Evolutionary conservation across 164 flowering plant genomes (phyloP).

Genomic region (Annona squamosa): DNA sequence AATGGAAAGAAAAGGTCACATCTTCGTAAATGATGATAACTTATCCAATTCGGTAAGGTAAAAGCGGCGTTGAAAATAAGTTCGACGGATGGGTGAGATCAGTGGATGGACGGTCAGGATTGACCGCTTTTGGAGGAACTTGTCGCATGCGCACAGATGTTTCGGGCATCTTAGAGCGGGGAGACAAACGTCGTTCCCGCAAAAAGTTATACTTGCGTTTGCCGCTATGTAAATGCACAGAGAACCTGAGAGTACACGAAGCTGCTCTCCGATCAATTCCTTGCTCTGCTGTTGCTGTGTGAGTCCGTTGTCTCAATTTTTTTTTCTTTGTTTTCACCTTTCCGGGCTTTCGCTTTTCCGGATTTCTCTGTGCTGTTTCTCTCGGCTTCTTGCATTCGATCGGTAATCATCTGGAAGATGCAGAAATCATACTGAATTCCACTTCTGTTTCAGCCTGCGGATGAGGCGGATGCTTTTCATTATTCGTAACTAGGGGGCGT

Average conservation of each 20-base stretch:
- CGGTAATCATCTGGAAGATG: background rate
- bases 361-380: background rate
- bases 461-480: too few species aligned
- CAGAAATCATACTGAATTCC: background rate
- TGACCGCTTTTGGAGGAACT: background rate
- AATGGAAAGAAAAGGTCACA: background rate
- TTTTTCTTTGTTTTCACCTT: background rate
- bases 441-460: background rate
- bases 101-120: background rate
- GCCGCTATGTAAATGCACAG: background rate
- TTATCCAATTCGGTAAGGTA: background rate
- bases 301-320: background rate
- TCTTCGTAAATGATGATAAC: background rate
- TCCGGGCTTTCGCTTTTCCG: background rate
- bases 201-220: background rate
- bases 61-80: background rate
- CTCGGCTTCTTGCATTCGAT: background rate
- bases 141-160: background rate
- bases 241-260: too few species aligned
- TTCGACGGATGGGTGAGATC: background rate
- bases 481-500: too few species aligned
- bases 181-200: background rate
- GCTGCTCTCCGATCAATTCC: background rate
- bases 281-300: background rate
- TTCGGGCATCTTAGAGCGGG: background rate